Evolutionary conservation across 176 grass and related monocot genomes (phyloP).

Genomic region (Poa pratensis): DNA sequence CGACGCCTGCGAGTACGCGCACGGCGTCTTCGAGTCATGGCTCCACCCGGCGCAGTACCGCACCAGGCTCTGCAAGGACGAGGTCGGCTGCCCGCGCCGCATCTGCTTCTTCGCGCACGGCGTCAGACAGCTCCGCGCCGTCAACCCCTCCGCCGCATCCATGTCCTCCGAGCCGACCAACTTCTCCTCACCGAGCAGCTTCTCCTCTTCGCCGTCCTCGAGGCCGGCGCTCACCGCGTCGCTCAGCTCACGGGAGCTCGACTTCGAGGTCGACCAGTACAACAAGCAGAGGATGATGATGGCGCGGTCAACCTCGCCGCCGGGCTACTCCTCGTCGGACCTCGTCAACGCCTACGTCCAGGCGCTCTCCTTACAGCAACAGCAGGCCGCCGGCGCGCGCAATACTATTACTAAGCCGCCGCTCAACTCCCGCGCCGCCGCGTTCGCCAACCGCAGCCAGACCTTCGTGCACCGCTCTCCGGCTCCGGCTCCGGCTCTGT

Average conservation of each 20-base stretch:
- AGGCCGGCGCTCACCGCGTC: slow-evolving; percentile 48
- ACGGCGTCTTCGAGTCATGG: slow-evolving; percentile 83
- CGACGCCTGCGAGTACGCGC: slow-evolving; percentile 70
- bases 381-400: neutral
- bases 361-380: slow-evolving; percentile 22
- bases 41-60: slow-evolving; percentile 83
- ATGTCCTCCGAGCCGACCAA: slow-evolving; percentile 4
- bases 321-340: slow-evolving; percentile 22
- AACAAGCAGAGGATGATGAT: slow-evolving; percentile 47
- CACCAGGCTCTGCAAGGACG: slow-evolving; percentile 72
- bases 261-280: slow-evolving; percentile 59
- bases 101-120: slow-evolving; percentile 83
- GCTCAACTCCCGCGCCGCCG: slow-evolving; percentile 45
- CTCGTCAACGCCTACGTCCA: slow-evolving; percentile 33
- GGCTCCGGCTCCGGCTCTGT: neutral
- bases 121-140: slow-evolving; percentile 55
- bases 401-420: neutral
- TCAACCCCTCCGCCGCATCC: slow-evolving; percentile 53
- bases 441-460: slow-evolving; percentile 61
- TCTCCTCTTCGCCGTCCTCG: neutral
- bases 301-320: neutral
- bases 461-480: slow-evolving; percentile 62
- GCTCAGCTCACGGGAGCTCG: slow-evolving; percentile 58
- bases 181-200: neutral
- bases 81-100: slow-evolving; percentile 61